Base-by-base conservation (phyloP, 352 stramenopile species). In the Globisporangium okanoganense region DNA sequence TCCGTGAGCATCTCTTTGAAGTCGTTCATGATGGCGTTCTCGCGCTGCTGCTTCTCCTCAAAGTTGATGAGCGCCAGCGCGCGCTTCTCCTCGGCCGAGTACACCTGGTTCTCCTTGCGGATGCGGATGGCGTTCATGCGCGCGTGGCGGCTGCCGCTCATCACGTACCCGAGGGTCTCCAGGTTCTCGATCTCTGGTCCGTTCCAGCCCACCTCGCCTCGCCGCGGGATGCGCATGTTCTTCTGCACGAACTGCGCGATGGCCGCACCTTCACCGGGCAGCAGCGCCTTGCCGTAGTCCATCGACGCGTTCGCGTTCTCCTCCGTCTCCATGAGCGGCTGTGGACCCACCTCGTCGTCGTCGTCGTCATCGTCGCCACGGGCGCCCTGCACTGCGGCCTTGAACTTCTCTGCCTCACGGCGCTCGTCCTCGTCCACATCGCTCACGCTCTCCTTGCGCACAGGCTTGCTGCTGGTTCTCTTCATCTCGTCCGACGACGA, bases 71-170 rank as follows among this genome's bases (percentile, higher is more conserved):
- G 79, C 55, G 97, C 97, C 44, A 99, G 82, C 10, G 97, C 97
- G 29, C 96, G 87, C 72, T 99, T 98, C 79, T 99, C 97, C 75
- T 99, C 97, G 13, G 97, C 97, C 55, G 91, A 98, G 79, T 99
- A 99, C 59, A 99, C 96, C 72, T 99, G 97, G 81, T 99, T 99
- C 70, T 99, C 97, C 79, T 99, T 99, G 36, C 97, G 89, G 56
- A 99, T 96, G 75, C 97, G 96, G 49, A 99, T 94, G 9, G 96
- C 97, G 81, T 99, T 99, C 97, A 99, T 99, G 50, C 95, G 81
- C 58, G 97, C 88, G 79, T 99, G 97, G 40, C 97, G 92, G 56
- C 88, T 98, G 38, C 97, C 97, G 55, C 88, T 98, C 97, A 99
- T 99, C 51, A 99, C 97, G 73, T 97, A 97, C 44, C 92, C 92